These are phyloP conservation scores for Fagus crenata DNA, from an alignment of 306 rosid genomes.

Conservation along the genomic window DNA sequence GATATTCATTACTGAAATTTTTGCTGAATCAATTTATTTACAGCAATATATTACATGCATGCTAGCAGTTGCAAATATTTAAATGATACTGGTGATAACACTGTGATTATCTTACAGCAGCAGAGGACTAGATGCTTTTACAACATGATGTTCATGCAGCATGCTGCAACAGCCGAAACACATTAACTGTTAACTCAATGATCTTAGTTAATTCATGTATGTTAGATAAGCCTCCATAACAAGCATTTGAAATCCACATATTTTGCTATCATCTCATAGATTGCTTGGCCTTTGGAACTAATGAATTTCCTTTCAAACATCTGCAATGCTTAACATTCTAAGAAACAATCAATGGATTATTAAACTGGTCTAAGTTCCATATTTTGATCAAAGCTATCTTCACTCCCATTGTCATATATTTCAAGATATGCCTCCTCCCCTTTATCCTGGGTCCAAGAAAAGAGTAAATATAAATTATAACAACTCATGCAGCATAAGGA, in stretches of 20 bases:
- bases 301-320: conserved; percentile 14
- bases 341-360: conserved; percentile 26
- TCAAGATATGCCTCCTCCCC: conserved; percentile 39
- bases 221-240: background rate
- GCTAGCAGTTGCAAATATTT: background rate
- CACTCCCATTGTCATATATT: conserved; percentile 29
- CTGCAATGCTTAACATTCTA: conserved; percentile 16
- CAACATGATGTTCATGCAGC: background rate
- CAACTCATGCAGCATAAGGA: background rate
- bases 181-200: background rate
- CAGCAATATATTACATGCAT: background rate
- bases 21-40: background rate
- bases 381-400: conserved; percentile 36
- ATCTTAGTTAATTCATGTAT: background rate
- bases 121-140: background rate
- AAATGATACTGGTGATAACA: background rate
- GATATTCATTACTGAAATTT: background rate
- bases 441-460: conserved; percentile 44
- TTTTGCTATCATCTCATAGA: background rate
- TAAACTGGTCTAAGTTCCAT: conserved; percentile 21
- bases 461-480: conserved; percentile 2
- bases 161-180: background rate
- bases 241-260: conserved; percentile 21
- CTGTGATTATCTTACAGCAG: background rate
- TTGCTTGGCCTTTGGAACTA: conserved; percentile 10